Percentiles rank a stretch among this genome's conserved stretches.
Conservation (phyloP, 1,284 basidiomycete genomes). For the Bondarzewia mesenterica region DNA sequence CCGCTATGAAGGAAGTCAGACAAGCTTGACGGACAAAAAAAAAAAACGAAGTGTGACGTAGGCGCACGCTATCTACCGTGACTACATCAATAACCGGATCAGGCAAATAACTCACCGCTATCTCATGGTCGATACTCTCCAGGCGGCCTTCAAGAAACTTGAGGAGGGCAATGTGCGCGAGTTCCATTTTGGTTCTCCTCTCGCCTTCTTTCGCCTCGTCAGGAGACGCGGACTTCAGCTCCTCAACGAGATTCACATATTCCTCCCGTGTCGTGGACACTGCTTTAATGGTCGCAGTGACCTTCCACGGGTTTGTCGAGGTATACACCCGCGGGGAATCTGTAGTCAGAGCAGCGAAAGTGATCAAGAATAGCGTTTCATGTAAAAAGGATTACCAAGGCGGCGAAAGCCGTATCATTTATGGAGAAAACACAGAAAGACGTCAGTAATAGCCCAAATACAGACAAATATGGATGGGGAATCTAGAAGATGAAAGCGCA, state of each 20-base stretch:
- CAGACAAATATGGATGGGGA: conserved; percentile 48
- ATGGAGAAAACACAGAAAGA: conserved; percentile 23
- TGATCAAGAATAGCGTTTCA: conserved; percentile 16
- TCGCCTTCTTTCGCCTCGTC: conserved; percentile 36
- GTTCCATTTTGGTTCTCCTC: conserved; percentile 44
- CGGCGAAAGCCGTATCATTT: conserved; percentile 30
- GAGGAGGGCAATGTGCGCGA: conserved; percentile 52
- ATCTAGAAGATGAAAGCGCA: conserved; percentile 33
- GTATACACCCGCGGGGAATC: conserved; percentile 74
- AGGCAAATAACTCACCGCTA: conserved; percentile 44
- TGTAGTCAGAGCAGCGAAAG: conserved; percentile 27
- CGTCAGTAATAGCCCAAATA: conserved; percentile 43
- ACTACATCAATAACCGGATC: background rate
- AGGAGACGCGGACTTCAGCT: conserved; percentile 46
- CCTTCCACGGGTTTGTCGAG: conserved; percentile 82
- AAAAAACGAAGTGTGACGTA: background rate
- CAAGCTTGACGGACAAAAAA: too few species aligned
- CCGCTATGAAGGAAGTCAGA: conserved; percentile 36
- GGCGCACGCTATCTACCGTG: background rate
- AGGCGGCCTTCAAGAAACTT: conserved; percentile 51
- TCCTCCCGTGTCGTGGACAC: conserved; percentile 64
- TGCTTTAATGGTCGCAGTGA: conserved; percentile 62
- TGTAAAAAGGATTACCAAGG: conserved; percentile 19
- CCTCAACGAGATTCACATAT: conserved; percentile 53
- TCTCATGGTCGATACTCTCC: conserved; percentile 57